Conservation (phyloP, 2,329 filamentous ascomycete genomes). For the Ophiostoma angusticollis region DNA sequence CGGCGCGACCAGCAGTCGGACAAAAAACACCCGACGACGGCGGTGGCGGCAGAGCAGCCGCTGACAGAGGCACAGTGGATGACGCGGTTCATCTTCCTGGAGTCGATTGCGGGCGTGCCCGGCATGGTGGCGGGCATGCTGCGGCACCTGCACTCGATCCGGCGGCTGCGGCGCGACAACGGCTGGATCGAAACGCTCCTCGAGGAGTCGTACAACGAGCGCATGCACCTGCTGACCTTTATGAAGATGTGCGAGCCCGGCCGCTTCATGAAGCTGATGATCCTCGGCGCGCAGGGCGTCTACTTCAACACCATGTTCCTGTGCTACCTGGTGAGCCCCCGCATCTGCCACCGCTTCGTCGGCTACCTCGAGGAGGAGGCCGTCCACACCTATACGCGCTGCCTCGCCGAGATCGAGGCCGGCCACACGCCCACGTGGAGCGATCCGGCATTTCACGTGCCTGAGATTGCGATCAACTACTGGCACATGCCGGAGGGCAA, state of each 20-base stretch:
- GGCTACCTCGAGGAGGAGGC: constrained; percentile 97
- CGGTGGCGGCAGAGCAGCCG: constrained; percentile 40
- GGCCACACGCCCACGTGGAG: constrained; percentile 78
- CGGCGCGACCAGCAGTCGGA: constrained; percentile 57
- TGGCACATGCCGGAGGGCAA: constrained; percentile 86
- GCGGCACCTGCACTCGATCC: constrained; percentile 71
- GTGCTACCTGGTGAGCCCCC: constrained; percentile 73
- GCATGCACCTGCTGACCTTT: constrained; percentile 83
- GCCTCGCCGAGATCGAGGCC: constrained; percentile 72
- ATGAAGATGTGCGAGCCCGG: constrained; percentile 71
- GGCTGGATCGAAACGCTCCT: constrained; percentile 92
- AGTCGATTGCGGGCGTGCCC: constrained; percentile 87
- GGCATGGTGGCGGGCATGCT: constrained; percentile 97
- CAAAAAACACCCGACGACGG: constrained; percentile 42
- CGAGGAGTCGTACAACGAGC: constrained; percentile 83
- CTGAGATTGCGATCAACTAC: constrained; percentile 81
- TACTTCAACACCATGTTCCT: constrained; percentile 95
- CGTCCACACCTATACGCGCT: constrained; percentile 85
- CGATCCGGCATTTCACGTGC: constrained; percentile 55
- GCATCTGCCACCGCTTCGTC: constrained; percentile 87
- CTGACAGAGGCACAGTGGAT: constrained; percentile 82
- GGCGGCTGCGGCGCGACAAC: constrained; percentile 81
- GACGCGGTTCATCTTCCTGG: constrained; percentile 80
- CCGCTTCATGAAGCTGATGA: constrained; percentile 77
- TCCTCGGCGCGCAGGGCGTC: constrained; percentile 83